These are phyloP conservation scores for Naganishia vaughanmartiniae DNA, from an alignment of 768 basidiomycete species.

Conservation along the genomic window DNA sequence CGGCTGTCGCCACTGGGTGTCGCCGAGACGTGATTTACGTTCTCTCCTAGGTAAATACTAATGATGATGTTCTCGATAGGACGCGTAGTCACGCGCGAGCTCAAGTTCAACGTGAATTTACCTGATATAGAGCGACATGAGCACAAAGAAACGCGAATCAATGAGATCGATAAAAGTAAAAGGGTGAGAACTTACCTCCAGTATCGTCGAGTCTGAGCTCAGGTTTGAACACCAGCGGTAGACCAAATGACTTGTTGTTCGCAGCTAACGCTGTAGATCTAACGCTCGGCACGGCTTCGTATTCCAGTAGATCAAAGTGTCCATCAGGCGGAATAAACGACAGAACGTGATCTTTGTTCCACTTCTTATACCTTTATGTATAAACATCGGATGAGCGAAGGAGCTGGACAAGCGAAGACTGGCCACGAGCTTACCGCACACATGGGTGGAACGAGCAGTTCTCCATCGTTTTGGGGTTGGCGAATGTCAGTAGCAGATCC, in stretches of 20 bases:
- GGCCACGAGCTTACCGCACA: constrained; percentile 63
- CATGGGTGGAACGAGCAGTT: constrained; percentile 91
- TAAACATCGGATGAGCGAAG: constrained; percentile 53
- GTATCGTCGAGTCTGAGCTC: constrained; percentile 52
- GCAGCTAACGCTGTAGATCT: constrained; percentile 49
- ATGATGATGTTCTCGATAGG: constrained; percentile 70
- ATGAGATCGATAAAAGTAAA: not conserved
- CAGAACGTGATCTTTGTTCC: constrained; percentile 69
- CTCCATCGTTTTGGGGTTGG: constrained; percentile 67
- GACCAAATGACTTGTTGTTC: not conserved
- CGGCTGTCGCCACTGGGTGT: constrained; percentile 56
- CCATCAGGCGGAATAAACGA: constrained; percentile 96
- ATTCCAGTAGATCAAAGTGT: constrained; percentile 76
- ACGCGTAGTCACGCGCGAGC: constrained; percentile 51
- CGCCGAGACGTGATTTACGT: constrained; percentile 70
- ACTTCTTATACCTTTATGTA: constrained; percentile 66
- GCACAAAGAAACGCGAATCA: constrained; percentile 47
- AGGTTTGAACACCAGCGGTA: constrained; percentile 42
- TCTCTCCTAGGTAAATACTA: constrained; percentile 72
- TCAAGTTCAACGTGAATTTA: constrained; percentile 48
- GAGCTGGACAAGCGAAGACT: not conserved
- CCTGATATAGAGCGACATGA: constrained; percentile 53
- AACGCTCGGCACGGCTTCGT: constrained; percentile 59
- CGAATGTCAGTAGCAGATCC: constrained; percentile 75
- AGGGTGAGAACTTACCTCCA: constrained; percentile 52